Conservation (phyloP, 805 yeast species). For the Scheffersomyces spartinae region DNA sequence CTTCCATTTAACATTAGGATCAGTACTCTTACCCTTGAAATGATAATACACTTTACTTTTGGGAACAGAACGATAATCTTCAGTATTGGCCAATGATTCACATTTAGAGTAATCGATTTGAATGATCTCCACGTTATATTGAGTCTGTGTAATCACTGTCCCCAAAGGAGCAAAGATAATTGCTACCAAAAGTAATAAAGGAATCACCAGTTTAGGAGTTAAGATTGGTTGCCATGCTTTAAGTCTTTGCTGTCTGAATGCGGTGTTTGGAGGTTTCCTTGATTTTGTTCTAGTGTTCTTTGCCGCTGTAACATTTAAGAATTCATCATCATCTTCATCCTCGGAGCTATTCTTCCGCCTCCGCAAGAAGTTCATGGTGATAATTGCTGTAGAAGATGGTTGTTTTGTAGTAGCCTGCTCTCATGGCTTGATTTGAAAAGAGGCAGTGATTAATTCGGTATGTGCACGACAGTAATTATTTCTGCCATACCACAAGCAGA, state of each 20-base stretch:
- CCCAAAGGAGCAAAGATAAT: constrained; percentile 86
- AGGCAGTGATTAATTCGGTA: no score
- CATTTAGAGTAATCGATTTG: constrained; percentile 71
- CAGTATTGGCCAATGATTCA: constrained; percentile 33
- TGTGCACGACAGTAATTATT: no score
- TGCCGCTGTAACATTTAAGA: constrained; percentile 8
- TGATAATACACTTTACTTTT: constrained; percentile 44
- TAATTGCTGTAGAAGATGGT: no score
- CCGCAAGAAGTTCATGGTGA: constrained; percentile 27
- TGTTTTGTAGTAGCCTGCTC: no score
- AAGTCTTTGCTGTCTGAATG: constrained; percentile 64
- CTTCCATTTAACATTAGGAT: constrained; percentile 56
- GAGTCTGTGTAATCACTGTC: constrained; percentile 67
- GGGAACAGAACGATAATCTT: constrained; percentile 43
- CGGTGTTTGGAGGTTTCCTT: constrained; percentile 47
- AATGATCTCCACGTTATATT: constrained; percentile 67
- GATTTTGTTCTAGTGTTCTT: constrained; percentile 11
- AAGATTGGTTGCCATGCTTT: constrained; percentile 80
- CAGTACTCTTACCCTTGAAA: constrained; percentile 36
- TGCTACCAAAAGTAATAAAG: constrained; percentile 63
- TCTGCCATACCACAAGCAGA: no score
- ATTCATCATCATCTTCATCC: constrained; percentile 9
- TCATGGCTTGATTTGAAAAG: no score
- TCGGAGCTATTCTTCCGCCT: constrained; percentile 13
- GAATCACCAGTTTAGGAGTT: constrained; percentile 85